Base-by-base conservation (phyloP, 495 filamentous ascomycete genomes). In the Trichoderma asperelloides region DNA sequence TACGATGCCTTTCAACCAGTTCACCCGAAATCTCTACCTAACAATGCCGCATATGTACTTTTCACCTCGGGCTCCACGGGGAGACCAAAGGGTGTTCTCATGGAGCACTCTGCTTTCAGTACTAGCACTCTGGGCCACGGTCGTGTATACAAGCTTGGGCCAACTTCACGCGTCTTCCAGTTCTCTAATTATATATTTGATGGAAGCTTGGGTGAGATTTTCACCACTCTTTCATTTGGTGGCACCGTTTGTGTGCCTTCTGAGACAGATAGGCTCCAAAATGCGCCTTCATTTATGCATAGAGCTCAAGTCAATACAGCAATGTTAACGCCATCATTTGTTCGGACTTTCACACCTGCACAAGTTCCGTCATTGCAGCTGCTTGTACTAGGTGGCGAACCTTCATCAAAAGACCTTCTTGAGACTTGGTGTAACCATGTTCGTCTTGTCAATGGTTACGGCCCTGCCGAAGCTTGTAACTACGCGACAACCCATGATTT, bases 111-210 rank as follows among this genome's bases (percentile, higher is more conserved):
- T n/a, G 63, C 33, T 13, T 64, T 64, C 21, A 18, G 30, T n/a
- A 40, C 63, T 16, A 64, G 63, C 63, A 64, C 63, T 9, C 15
- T 64, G 0, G 63, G 63, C n/a, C 63, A 64, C 37, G 63, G 63
- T 16, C 1, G 70, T 69, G n/a, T 71, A 74, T 21, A 74, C 84
- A 1, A 79, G 79, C 0, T 64, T 63, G 0, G 69, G 85, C 37
- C 63, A 78, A 12, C 69, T 78, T 7, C 80, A 6, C 74, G 79
- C 9, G 74, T 80, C 2, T 70, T 87, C 15, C 84, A 87, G 66
- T 87, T 83, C 64, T 80, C 84, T 11, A 80, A 80, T 62, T 84
- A 81, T 64, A 83, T 81, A 0, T 87, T 86, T 47, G 86, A 88
- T 64, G 78, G 80, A 12, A 81, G 80, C 47, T 71, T 86, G 11